Percentiles rank a stretch among this genome's conserved stretches.
These are phyloP conservation scores for Phytophthora ohioensis DNA, from an alignment of 352 stramenopile species.

Conservation along the genomic window DNA sequence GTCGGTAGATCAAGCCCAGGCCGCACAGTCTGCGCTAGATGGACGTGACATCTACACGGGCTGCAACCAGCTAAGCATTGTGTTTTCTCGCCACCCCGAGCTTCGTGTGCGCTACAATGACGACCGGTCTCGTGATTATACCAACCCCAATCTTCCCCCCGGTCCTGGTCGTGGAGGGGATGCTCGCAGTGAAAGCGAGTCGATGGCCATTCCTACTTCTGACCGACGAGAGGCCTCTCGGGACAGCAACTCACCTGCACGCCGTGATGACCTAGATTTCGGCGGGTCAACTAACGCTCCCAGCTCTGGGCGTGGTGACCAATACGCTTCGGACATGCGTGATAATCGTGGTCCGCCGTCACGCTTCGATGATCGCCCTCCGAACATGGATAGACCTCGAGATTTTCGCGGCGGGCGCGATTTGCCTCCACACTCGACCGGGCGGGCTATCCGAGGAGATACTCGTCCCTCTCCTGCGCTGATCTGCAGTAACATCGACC, in stretches of 20 bases:
- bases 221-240: constrained; percentile 28
- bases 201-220: constrained; percentile 5
- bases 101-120: constrained; percentile 83
- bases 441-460: constrained; percentile 63
- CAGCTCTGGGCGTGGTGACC: constrained; percentile 31
- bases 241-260: constrained; percentile 29
- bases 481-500: constrained; percentile 88
- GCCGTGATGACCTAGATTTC: constrained; percentile 33
- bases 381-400: constrained; percentile 34
- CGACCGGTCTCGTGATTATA: constrained; percentile 77
- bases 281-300: constrained; percentile 15
- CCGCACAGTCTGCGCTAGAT: constrained; percentile 74
- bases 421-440: constrained; percentile 71
- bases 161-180: constrained; percentile 42
- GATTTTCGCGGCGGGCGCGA: constrained; percentile 33
- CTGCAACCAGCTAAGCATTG: constrained; percentile 84
- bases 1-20: constrained; percentile 73
- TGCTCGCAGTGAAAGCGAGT: constrained; percentile 19
- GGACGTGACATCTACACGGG: constrained; percentile 89
- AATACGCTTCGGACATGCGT: constrained; percentile 29
- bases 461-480: constrained; percentile 70
- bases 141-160: constrained; percentile 73
- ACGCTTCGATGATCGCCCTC: constrained; percentile 35
- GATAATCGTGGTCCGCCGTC: constrained; percentile 27
- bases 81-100: constrained; percentile 77